Conservation (phyloP, 148 eudicot genomes). For the Selenicereus undatus region DNA sequence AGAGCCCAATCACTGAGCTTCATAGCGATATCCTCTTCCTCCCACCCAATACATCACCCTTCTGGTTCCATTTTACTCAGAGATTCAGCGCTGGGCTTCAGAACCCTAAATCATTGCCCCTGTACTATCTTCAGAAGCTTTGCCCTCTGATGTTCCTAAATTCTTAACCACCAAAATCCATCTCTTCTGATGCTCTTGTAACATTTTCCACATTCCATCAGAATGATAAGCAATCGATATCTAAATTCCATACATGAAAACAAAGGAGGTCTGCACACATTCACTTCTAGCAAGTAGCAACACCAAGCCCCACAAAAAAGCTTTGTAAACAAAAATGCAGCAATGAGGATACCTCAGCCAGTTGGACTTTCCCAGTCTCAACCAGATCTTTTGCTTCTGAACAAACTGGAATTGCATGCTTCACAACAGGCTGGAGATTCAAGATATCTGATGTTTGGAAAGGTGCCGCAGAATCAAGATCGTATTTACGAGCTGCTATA, state of each 20-base stretch:
- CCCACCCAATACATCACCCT: too few species aligned
- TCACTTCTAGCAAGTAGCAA: not conserved
- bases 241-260: not conserved
- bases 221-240: not conserved
- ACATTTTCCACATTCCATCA: not conserved
- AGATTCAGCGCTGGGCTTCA: too few species aligned
- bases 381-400: slow-evolving; percentile 94
- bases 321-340: not conserved
- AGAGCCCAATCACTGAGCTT: not conserved
- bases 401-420: slow-evolving; percentile 88
- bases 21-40: not conserved
- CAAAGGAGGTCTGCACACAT: not conserved
- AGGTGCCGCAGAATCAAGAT: slow-evolving; percentile 61
- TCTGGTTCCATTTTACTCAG: too few species aligned
- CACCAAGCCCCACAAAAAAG: not conserved
- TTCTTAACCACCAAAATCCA: not conserved
- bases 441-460: slow-evolving; percentile 77
- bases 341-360: slow-evolving; percentile 68
- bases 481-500: slow-evolving; percentile 81
- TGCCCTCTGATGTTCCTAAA: not conserved
- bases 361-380: slow-evolving; percentile 86
- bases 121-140: not conserved
- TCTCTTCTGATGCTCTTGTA: not conserved
- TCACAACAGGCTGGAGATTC: slow-evolving; percentile 83
- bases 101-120: not conserved